Percentiles rank a stretch among this genome's conserved stretches.
These are phyloP conservation scores for Quercus cerris DNA, from an alignment of 306 rosid species.

Conservation along the genomic window DNA sequence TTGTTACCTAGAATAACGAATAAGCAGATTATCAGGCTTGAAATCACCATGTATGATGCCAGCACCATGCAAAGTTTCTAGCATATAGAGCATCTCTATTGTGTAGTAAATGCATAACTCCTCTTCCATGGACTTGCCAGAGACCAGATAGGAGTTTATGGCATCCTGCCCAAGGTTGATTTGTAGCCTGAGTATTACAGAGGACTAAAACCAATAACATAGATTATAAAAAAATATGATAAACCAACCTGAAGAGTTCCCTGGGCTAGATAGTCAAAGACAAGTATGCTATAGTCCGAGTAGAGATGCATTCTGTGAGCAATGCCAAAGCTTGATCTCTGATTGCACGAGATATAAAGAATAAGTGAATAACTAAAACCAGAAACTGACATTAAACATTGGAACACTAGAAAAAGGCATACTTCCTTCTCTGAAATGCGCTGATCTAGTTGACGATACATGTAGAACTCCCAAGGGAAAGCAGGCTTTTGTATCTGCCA, in stretches of 20 bases:
- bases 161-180: slow-evolving; percentile 63
- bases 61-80: slow-evolving; percentile 68
- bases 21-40: slow-evolving; percentile 93
- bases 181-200: slow-evolving; percentile 16
- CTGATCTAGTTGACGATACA: slow-evolving; percentile 85
- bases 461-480: slow-evolving; percentile 92
- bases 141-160: slow-evolving; percentile 62
- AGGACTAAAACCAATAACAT: slow-evolving; percentile 6
- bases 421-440: slow-evolving; percentile 66
- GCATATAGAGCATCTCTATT: slow-evolving; percentile 81
- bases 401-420: slow-evolving; percentile 21
- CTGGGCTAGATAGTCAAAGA: slow-evolving; percentile 68
- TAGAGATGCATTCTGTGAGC: slow-evolving; percentile 72
- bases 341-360: slow-evolving; percentile 35
- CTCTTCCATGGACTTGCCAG: slow-evolving; percentile 86
- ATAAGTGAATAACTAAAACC: slow-evolving; percentile 24
- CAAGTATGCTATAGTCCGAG: slow-evolving; percentile 77
- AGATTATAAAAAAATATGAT: slow-evolving; percentile 11
- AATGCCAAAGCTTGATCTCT: slow-evolving; percentile 85
- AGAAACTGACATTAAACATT: slow-evolving; percentile 13
- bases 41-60: slow-evolving; percentile 95
- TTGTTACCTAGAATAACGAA: slow-evolving; percentile 80
- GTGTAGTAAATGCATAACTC: slow-evolving; percentile 81
- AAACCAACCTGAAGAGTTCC: slow-evolving; percentile 85
- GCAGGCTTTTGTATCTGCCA: slow-evolving; percentile 87